Conservation (phyloP, 2,329 filamentous ascomycete genomes). For the Diplodia sapinea region DNA sequence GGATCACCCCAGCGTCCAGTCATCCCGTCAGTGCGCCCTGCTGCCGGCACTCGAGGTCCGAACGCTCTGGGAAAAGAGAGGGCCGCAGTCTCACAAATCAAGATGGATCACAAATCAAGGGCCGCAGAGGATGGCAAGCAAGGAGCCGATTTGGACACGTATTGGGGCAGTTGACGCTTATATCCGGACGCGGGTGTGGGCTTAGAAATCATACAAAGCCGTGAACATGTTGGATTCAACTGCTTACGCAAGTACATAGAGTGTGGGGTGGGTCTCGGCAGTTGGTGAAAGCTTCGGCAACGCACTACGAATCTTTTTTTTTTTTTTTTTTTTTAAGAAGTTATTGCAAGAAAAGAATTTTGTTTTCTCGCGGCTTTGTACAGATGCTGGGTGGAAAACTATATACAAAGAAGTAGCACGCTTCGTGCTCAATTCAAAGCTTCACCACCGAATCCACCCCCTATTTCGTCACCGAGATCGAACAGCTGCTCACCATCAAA, state of each 20-base stretch:
- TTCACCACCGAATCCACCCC: not conserved
- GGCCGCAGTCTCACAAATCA: not conserved
- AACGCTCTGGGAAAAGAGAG: not conserved
- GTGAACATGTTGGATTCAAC: not conserved
- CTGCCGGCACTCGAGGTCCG: not conserved
- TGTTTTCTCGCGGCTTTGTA: not conserved
- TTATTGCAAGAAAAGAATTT: not conserved
- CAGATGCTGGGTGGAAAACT: not conserved
- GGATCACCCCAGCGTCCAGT: not conserved
- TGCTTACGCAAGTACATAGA: not conserved
- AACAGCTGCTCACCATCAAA: not conserved
- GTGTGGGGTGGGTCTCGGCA: not conserved
- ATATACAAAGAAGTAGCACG: constrained; percentile 21
- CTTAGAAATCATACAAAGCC: not conserved
- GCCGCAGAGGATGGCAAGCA: not conserved
- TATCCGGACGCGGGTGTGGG: not conserved
- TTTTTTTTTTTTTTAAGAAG: not conserved
- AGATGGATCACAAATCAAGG: not conserved
- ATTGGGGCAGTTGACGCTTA: not conserved
- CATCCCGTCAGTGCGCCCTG: not conserved
- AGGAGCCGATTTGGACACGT: not conserved
- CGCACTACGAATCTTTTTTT: not conserved
- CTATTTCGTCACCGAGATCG: not conserved
- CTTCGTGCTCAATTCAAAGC: not conserved
- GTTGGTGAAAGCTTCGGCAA: not conserved